Evolutionary conservation across 257 asterid species (phyloP).

Genomic region (Perilla frutescens): DNA sequence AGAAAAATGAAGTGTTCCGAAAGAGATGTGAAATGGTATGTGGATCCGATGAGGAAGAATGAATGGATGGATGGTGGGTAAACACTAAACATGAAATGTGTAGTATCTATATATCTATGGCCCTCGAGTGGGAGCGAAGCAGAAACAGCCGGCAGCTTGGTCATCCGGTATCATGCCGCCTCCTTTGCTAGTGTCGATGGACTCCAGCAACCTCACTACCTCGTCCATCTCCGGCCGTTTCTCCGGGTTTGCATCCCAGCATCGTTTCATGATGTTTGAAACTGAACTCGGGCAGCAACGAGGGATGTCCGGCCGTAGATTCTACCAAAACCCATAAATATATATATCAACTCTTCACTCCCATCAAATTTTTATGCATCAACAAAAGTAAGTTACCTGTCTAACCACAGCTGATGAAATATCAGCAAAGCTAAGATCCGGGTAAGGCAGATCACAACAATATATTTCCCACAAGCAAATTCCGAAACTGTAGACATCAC

Average conservation of each 20-base stretch:
- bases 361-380: background rate
- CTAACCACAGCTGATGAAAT: constrained; percentile 75
- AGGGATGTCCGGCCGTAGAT: constrained; percentile 76
- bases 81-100: background rate
- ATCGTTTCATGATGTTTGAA: constrained; percentile 66
- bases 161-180: constrained; percentile 93
- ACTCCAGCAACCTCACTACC: constrained; percentile 73
- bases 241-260: constrained; percentile 80
- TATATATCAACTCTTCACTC: background rate
- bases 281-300: constrained; percentile 79
- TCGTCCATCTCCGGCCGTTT: constrained; percentile 88
- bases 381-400: constrained; percentile 47
- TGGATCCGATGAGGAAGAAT: background rate
- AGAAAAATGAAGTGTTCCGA: too few relatives aligned
- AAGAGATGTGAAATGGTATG: too few relatives aligned
- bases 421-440: constrained; percentile 75
- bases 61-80: background rate
- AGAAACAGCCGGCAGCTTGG: constrained; percentile 64
- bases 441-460: constrained; percentile 80
- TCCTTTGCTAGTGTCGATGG: constrained; percentile 78
- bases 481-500: constrained; percentile 85
- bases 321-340: constrained; percentile 39
- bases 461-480: constrained; percentile 83
- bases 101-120: constrained; percentile 57
- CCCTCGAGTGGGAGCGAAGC: constrained; percentile 70